A percentile compares a stretch with the other conserved stretches of the same genome.
phyloP scores from a whole-genome alignment of 371 early-diverging fungal species.

The Mortierella sp. region DNA sequence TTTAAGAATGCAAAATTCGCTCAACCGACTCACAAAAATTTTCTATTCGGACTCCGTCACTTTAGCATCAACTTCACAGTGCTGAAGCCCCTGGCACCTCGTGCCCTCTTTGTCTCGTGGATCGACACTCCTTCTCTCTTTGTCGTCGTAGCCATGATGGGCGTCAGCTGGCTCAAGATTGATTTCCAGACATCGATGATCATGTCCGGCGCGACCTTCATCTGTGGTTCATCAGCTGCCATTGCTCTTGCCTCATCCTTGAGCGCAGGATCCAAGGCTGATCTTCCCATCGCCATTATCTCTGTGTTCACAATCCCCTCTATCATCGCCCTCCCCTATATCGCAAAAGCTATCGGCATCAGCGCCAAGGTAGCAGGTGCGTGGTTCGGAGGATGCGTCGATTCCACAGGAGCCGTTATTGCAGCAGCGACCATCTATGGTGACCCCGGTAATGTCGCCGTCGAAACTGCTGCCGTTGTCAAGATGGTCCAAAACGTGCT shows the following conservation, averaged over 20 bases:
- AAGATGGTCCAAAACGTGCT: conserved; percentile 75
- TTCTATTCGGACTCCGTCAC: not conserved
- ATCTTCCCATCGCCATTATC: conserved; percentile 73
- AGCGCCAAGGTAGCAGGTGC: conserved; percentile 66
- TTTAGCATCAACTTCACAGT: conserved; percentile 65
- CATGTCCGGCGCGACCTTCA: conserved; percentile 72
- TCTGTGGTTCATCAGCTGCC: conserved; percentile 74
- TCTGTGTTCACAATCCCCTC: conserved; percentile 74
- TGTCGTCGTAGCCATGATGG: conserved; percentile 64
- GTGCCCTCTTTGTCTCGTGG: conserved; percentile 74
- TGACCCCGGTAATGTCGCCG: conserved; percentile 62
- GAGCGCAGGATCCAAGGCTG: conserved; percentile 66
- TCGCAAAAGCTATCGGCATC: conserved; percentile 61
- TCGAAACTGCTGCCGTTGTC: conserved; percentile 69
- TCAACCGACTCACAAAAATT: not conserved
- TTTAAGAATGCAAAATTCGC: not conserved
- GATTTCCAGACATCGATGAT: conserved; percentile 71
- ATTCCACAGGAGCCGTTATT: conserved; percentile 76
- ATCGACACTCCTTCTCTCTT: conserved; percentile 69
- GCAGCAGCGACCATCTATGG: conserved; percentile 73
- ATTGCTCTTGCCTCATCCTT: conserved; percentile 69
- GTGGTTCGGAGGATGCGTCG: conserved; percentile 76
- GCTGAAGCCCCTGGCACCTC: conserved; percentile 67
- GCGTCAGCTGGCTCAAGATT: conserved; percentile 63
- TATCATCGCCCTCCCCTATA: conserved; percentile 72